phyloP scores from a whole-genome alignment of 2,329 filamentous ascomycete genomes.

The Verticillium tricorpus region DNA sequence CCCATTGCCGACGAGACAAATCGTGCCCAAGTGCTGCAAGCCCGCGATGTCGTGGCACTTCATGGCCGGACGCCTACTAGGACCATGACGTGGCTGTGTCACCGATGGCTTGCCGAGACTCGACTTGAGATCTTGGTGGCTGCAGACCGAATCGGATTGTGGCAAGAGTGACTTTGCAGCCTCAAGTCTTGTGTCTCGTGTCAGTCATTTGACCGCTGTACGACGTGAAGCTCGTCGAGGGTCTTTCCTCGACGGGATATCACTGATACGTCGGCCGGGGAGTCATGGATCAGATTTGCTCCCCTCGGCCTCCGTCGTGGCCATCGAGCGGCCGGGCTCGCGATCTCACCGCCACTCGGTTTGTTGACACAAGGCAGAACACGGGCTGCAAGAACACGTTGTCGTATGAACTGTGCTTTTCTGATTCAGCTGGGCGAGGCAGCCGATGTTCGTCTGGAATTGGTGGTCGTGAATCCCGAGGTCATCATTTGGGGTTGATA shows the following conservation, averaged over 20 bases:
- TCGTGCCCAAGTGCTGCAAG: background rate
- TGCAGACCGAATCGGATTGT: background rate
- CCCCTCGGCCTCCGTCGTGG: background rate
- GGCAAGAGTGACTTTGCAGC: background rate
- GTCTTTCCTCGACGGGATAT: background rate
- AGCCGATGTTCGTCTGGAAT: too few species aligned
- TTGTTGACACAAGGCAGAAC: background rate
- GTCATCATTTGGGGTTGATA: too few species aligned
- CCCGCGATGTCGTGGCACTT: background rate
- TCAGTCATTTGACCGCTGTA: background rate
- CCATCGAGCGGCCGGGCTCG: background rate
- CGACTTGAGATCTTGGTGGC: background rate
- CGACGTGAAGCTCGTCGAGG: background rate
- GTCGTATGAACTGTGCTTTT: too few species aligned
- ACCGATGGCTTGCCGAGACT: background rate
- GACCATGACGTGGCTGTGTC: background rate
- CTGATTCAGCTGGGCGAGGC: too few species aligned
- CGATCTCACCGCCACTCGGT: background rate
- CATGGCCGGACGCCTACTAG: background rate
- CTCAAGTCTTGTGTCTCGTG: background rate
- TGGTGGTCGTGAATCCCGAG: too few species aligned
- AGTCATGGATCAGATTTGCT: background rate
- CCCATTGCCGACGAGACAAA: background rate
- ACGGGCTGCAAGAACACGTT: too few species aligned
- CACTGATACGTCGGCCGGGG: background rate